Conservation (phyloP, 495 filamentous ascomycete species). For the Xylaria bambusicola region DNA sequence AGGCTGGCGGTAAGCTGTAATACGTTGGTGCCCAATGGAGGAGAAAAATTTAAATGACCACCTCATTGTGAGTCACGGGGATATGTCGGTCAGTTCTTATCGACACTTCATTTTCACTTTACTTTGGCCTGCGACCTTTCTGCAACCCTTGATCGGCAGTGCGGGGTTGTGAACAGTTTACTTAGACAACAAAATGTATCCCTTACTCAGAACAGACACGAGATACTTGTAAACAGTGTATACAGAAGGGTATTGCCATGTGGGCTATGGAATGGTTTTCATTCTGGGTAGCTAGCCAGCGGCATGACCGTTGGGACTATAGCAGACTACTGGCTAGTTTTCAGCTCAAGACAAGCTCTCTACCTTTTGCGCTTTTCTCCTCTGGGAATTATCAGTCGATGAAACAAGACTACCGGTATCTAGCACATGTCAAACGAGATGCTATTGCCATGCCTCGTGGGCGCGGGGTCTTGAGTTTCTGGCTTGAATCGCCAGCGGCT, state of each 20-base stretch:
- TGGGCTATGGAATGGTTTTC: background rate
- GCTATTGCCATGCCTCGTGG: background rate
- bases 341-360: no score
- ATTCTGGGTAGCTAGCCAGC: background rate
- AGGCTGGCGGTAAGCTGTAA: background rate
- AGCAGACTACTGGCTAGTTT: background rate
- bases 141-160: constrained; percentile 2
- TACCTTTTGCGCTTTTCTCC: background rate
- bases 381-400: background rate
- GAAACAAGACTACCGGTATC: no score
- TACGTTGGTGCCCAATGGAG: constrained; percentile 4
- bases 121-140: constrained; percentile 3
- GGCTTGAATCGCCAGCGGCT: constrained; percentile 5
- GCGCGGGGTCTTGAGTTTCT: background rate
- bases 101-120: background rate
- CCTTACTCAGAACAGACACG: no score
- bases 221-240: no score
- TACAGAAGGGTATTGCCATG: background rate
- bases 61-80: constrained; percentile 18
- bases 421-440: no score
- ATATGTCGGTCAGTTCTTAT: constrained; percentile 12
- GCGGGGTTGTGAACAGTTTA: background rate
- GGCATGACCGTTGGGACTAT: background rate
- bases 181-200: no score
- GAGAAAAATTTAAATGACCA: constrained; percentile 4